phyloP scores from a whole-genome alignment of 2,329 filamentous ascomycete genomes.

The Aspergillus brasiliensis region DNA sequence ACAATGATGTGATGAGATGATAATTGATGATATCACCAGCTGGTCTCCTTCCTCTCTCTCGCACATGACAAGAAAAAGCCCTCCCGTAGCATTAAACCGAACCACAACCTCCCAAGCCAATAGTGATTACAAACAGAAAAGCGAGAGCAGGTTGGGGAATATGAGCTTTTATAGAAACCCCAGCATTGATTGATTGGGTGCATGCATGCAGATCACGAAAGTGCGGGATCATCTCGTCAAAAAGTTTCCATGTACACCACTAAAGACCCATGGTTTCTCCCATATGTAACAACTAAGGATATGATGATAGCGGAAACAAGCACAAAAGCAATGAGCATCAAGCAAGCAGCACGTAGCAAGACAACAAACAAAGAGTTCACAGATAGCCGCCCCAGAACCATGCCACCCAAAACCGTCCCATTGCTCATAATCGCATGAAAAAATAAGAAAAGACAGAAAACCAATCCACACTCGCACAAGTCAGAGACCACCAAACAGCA shows the following conservation, averaged over 20 bases:
- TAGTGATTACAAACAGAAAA: too few species aligned
- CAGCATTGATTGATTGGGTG: neutral
- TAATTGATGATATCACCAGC: too few species aligned
- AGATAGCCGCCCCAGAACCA: constrained; percentile 28
- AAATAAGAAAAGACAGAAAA: constrained; percentile 22
- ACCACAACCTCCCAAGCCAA: too few species aligned
- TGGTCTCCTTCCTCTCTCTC: too few species aligned
- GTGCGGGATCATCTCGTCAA: neutral
- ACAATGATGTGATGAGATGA: too few species aligned
- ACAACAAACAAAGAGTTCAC: constrained; percentile 19
- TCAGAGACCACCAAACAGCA: constrained; percentile 8
- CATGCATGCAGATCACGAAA: too few species aligned
- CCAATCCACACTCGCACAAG: neutral
- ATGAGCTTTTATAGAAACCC: neutral
- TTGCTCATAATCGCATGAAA: constrained; percentile 32
- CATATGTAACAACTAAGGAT: constrained; percentile 14
- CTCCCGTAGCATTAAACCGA: too few species aligned
- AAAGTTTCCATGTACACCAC: constrained; percentile 11
- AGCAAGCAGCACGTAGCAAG: constrained; percentile 7
- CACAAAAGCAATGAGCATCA: neutral
- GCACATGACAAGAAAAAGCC: too few species aligned
- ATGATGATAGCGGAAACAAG: constrained; percentile 5
- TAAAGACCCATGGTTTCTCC: constrained; percentile 9
- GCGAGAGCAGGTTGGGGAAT: too few species aligned
- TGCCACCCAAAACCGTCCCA: constrained; percentile 25